Evolutionary conservation across 1,284 basidiomycete species (phyloP).

Genomic region (Ceraceosorus guamensis): DNA sequence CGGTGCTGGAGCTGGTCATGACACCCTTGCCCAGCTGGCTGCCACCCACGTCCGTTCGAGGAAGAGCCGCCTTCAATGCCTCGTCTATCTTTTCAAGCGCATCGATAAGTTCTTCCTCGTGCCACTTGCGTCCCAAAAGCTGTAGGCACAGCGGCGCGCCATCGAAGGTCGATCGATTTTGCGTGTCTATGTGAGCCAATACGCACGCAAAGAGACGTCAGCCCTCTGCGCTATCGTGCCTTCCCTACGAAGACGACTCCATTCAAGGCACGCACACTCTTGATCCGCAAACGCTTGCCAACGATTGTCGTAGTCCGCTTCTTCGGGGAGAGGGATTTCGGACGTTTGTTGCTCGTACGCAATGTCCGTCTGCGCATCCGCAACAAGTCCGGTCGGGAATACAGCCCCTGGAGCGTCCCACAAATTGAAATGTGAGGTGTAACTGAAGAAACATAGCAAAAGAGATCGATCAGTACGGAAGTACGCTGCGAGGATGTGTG

Average conservation of each 20-base stretch:
- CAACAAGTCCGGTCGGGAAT: slow-evolving; percentile 19
- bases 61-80: no score
- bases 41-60: no score
- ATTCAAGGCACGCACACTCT: slow-evolving; percentile 8
- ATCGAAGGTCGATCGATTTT: slow-evolving; percentile 19
- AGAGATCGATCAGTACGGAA: neutral
- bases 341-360: slow-evolving; percentile 14
- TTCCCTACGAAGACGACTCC: neutral
- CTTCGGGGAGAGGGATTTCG: neutral
- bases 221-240: no score
- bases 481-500: no score
- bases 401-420: slow-evolving; percentile 25
- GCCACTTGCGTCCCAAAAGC: slow-evolving; percentile 19
- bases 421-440: slow-evolving; percentile 30
- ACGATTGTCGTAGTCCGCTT: neutral
- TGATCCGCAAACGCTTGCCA: neutral
- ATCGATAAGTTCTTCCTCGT: slow-evolving; percentile 13
- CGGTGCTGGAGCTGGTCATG: no score
- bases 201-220: neutral
- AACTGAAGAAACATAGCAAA: slow-evolving; percentile 1
- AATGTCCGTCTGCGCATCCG: slow-evolving; percentile 2
- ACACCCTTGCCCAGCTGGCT: no score
- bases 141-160: slow-evolving; percentile 26
- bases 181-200: slow-evolving; percentile 11
- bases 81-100: no score